Evolutionary conservation across 768 basidiomycete genomes (phyloP), one percentile per base, ranked within the genome.

Genomic region (Podaxis rugospora): DNA sequence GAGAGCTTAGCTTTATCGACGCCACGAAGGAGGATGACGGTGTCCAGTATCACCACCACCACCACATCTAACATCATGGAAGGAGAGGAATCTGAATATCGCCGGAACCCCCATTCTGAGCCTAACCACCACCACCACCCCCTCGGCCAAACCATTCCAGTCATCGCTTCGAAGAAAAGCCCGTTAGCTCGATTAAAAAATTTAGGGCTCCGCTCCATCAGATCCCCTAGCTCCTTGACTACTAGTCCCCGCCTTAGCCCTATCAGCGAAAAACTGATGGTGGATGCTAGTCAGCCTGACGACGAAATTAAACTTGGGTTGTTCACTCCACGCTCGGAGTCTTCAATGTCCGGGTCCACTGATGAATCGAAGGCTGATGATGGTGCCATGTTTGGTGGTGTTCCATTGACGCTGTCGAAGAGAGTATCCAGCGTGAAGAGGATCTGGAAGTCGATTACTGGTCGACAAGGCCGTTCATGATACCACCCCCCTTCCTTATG

Each of bases 141-240:
- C n/a, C n/a, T n/a, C n/a, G 18, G 23, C n/a, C 7, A 23, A 28
- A 11, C 57, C 11, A 37, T 39, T 27, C 23, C 57, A 13, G 21
- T 21, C 21, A 39, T 27, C 27, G n/a, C 51, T 49, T 27, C 46
- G 14, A 61, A 55, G 44, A 37, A 32, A 35, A 27, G 57, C 13
- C 47, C 57, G 13, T 39, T 58, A 14, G 32, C 23, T 3, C 57
- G 57, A 32, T 16, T 58, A 4, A 58, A 51, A 18, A 14, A 9
- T 13, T 21, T 58, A 14, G 37, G 47, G 18, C 47, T 58, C n/a
- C 57, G 57, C 10, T 50, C 57, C 5, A 50, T 58, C 57, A 50
- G 16, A 32, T 58, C 57, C 14, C 27, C 49, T 36, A 40, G 21
- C 39, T 40, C 54, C 32, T 35, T 46, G 7, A 5, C 23, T 23